These are phyloP conservation scores for Saccharomyces hybrid DNA, from an alignment of 1,139 yeast genomes.

Conservation along the genomic window DNA sequence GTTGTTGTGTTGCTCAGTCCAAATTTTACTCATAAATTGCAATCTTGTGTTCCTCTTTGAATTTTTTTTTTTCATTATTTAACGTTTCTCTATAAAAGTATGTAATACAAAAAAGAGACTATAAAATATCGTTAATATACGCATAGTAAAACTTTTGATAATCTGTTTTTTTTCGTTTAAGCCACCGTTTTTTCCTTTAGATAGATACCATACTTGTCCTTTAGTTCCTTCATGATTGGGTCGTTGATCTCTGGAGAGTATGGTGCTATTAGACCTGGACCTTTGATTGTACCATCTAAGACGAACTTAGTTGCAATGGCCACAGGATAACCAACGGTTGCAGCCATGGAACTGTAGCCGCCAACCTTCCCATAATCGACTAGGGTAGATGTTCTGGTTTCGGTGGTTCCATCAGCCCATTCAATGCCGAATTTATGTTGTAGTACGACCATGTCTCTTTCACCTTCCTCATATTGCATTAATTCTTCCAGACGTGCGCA, in stretches of 20 bases:
- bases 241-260: slow-evolving; percentile 83
- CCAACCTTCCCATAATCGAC: slow-evolving; percentile 93
- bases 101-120: background rate
- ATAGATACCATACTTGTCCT: slow-evolving; percentile 82
- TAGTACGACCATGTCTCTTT: slow-evolving; percentile 88
- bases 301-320: slow-evolving; percentile 91
- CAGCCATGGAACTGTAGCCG: slow-evolving; percentile 98
- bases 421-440: slow-evolving; percentile 98
- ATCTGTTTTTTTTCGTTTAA: slow-evolving; percentile 7
- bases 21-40: too few species aligned
- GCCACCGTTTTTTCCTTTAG: slow-evolving; percentile 74
- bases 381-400: slow-evolving; percentile 89
- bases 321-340: slow-evolving; percentile 96
- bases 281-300: slow-evolving; percentile 70
- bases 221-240: slow-evolving; percentile 84
- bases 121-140: background rate
- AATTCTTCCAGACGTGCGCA: slow-evolving; percentile 93
- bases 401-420: slow-evolving; percentile 88
- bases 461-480: slow-evolving; percentile 95
- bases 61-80: background rate
- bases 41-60: too few species aligned
- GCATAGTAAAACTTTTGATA: background rate
- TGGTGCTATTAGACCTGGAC: slow-evolving; percentile 88
- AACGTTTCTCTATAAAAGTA: background rate
- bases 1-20: too few species aligned